A percentile compares a stretch with the other conserved stretches of the same genome.
phyloP scores from a whole-genome alignment of 768 basidiomycete species.

The Sarcodon sp. region DNA sequence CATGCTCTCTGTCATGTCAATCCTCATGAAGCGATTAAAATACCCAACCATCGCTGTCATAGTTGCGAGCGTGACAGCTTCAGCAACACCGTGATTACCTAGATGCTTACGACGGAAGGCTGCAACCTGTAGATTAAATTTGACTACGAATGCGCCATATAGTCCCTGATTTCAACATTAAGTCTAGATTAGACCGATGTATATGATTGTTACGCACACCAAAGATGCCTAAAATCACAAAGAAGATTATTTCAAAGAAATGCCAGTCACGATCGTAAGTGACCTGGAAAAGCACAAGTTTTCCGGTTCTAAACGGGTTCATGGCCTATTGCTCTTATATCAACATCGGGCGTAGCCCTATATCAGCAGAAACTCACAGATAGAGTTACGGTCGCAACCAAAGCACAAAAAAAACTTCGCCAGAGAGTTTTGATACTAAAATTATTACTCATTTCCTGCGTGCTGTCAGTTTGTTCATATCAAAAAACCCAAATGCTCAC shows the following conservation, averaged over 20 bases:
- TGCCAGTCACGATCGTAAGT: conserved; percentile 94
- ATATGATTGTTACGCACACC: conserved; percentile 40
- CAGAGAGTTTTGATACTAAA: conserved; percentile 99
- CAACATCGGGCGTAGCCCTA: not conserved
- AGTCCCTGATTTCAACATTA: conserved; percentile 43
- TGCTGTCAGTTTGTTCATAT: not conserved
- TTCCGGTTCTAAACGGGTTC: conserved; percentile 92
- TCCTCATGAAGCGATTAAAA: conserved; percentile 80
- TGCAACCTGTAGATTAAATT: conserved; percentile 38
- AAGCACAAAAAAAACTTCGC: conserved; percentile 89
- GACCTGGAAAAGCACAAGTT: conserved; percentile 86
- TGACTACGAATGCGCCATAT: conserved; percentile 90
- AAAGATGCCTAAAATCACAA: conserved; percentile 77
- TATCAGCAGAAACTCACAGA: not conserved
- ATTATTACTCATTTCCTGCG: conserved; percentile 95
- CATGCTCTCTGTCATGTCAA: conserved; percentile 47
- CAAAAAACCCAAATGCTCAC: not conserved
- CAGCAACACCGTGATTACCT: conserved; percentile 69
- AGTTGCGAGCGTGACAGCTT: conserved; percentile 51
- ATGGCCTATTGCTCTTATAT: conserved; percentile 40
- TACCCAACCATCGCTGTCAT: conserved; percentile 80
- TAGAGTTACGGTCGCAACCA: conserved; percentile 93
- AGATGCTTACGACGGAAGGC: conserved; percentile 70
- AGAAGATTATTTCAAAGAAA: conserved; percentile 76
- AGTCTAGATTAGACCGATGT: not conserved